phyloP scores from a whole-genome alignment of 1,139 yeast genomes.

The Candida labiduridarum region DNA sequence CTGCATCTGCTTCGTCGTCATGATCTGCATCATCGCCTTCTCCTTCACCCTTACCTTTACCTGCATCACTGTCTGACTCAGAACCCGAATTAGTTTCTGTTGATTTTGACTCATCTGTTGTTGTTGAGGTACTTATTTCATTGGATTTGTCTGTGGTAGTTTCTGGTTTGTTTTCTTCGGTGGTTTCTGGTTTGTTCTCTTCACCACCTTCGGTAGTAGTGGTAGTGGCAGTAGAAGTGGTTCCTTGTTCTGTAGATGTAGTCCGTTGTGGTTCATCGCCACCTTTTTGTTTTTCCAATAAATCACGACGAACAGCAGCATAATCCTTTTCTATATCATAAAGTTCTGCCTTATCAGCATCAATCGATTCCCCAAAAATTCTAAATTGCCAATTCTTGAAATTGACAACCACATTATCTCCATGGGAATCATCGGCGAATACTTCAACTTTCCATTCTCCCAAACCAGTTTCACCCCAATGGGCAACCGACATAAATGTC shows the following conservation, averaged over 20 bases:
- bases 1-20: not conserved
- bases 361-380: conserved; percentile 79
- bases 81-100: conserved; percentile 12
- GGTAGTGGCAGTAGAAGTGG: conserved; percentile 4
- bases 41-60: conserved; percentile 19
- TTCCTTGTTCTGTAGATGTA: not conserved
- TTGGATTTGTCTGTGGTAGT: conserved; percentile 2
- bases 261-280: conserved; percentile 4
- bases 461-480: conserved; percentile 87
- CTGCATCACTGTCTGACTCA: conserved; percentile 13
- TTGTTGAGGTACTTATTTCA: conserved; percentile 4
- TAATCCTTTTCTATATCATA: conserved; percentile 45
- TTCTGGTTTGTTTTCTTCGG: not conserved
- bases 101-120: not conserved
- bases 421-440: conserved; percentile 24
- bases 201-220: conserved; percentile 3
- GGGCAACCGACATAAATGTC: conserved; percentile 98
- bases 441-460: conserved; percentile 87
- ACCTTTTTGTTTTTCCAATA: conserved; percentile 17
- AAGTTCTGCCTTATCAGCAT: conserved; percentile 59
- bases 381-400: conserved; percentile 75
- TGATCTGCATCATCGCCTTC: conserved; percentile 21
- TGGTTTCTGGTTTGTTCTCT: not conserved
- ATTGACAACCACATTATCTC: conserved; percentile 37
- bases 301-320: conserved; percentile 40